A percentile compares a stretch with the other conserved stretches of the same genome.
Conservation (phyloP, 2,329 filamentous ascomycete genomes). For the Diaporthe sp. region DNA sequence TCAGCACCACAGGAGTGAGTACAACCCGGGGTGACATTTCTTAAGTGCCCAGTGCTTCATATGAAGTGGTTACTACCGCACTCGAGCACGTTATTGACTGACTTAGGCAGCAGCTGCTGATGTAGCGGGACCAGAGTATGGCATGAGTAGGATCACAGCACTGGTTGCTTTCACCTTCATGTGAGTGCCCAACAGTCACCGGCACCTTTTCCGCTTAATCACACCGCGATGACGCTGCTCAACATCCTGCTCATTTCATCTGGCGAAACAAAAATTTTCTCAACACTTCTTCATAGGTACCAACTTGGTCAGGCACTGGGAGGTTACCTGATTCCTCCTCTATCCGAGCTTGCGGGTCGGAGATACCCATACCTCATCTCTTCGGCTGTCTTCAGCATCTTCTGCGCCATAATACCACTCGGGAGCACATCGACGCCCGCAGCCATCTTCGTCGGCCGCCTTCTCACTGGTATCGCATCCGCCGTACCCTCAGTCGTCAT, state of each 20-base stretch:
- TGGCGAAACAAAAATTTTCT: background rate
- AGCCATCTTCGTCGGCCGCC: slow-evolving; percentile 55
- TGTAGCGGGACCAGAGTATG: slow-evolving; percentile 38
- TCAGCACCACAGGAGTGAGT: slow-evolving; percentile 42
- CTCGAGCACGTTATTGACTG: background rate
- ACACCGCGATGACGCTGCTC: background rate
- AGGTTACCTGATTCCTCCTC: slow-evolving; percentile 53
- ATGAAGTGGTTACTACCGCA: background rate
- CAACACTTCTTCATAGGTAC: slow-evolving; percentile 43
- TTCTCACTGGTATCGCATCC: slow-evolving; percentile 58
- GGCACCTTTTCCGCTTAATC: background rate
- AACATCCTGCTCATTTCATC: background rate
- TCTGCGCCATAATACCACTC: slow-evolving; percentile 53
- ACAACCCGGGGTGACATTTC: background rate
- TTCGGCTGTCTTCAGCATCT: slow-evolving; percentile 48
- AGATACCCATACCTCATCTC: slow-evolving; percentile 50
- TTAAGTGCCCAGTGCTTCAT: background rate
- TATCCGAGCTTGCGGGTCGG: slow-evolving; percentile 53
- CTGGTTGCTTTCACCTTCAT: slow-evolving; percentile 46
- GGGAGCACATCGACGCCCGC: slow-evolving; percentile 39
- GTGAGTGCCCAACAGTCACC: slow-evolving; percentile 26
- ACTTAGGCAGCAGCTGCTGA: slow-evolving; percentile 40
- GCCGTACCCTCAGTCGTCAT: slow-evolving; percentile 61
- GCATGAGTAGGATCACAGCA: slow-evolving; percentile 38
- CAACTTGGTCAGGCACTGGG: slow-evolving; percentile 53